Evolutionary conservation across 306 rosid genomes (phyloP), one percentile per base, ranked within the genome.

Genomic region (Hippophae gyantsensis): DNA sequence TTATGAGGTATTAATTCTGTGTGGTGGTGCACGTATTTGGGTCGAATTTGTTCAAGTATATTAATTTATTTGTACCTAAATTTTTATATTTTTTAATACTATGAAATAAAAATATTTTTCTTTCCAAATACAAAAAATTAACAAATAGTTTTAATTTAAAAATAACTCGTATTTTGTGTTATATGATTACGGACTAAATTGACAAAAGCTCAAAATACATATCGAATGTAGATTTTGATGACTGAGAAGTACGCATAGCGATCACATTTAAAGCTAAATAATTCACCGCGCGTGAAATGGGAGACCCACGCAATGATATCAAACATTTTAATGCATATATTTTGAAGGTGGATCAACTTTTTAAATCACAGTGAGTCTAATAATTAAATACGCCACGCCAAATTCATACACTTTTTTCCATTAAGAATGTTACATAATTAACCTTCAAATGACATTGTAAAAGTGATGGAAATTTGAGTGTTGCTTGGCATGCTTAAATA

Each of bases 271-370:
- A 18, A 18, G 23, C 23, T 18, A 18, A 18, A 18, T 61, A 69
- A 70, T 62, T 61, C 69, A 69, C 75, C 47, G 65, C 61, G 56
- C 77, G 74, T 70, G 55, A 82, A 71, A 51, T 49, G 8, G 45
- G 40, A 62, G 79, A 38, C 78, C 79, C 76, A 61, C 74, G 25
- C 32, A 38, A n/a, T 75, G 64, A 82, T 75, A 64, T 47, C 71
- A 43, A 62, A 70, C 79, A 78, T 81, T 72, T 72, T 49, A 66
- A 74, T 71, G 74, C 69, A 78, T 72, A 75, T 76, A 56, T n/a
- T 52, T 48, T 48, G 49, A 6, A n/a, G 23, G 13, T 10, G 46
- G 72, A 68, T 50, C 72, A 71, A 48, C 70, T 63, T 42, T 14
- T 13, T 50, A 51, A 57, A 61, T 63, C 62, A 54, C 55, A 53